Base-by-base conservation (phyloP, 176 grass and related monocot species). In the Tuctoria greenei region DNA sequence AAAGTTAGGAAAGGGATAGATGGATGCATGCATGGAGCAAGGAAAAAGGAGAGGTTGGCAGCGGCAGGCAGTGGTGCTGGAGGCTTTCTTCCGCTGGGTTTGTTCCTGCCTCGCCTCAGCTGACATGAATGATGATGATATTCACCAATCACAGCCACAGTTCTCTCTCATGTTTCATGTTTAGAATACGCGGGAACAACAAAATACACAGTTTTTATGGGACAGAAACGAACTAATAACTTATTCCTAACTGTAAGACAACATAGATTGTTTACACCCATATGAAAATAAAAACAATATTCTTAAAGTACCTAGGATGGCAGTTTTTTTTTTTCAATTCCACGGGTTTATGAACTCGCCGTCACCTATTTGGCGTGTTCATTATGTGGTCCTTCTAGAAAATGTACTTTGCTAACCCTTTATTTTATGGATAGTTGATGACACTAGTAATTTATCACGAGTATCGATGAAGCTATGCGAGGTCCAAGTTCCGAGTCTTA, bases 311-410 rank as follows among this genome's bases (percentile, higher is more conserved):
- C 31, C 31, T 31, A 31, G 31, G 31, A 31, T 31, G 31, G 31
- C 31, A 3, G n/a, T n/a, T n/a, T n/a, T n/a, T n/a, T n/a, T 31
- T 31, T 31, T 31, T 31, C 31, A n/a, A n/a, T 31, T 31, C 31
- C 31, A 31, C 31, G 21, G 8, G 14, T n/a, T 5, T 56, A n/a
- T 10, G 58, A 78, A 62, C 63, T 69, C 27, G 43, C 36, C 28
- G 11, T 63, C 43, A 11, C 26, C 7, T 37, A 25, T 14, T 31
- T 31, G 6, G 4, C 28, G 74, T 80, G 81, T 52, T 20, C 50
- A 57, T 17, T 9, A 7, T 5, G 58, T 76, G 77, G 81, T 84
- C 76, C 86, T 65, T 84, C 86, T 84, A 84, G 86, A 81, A 81
- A 88, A n/a, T n/a, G n/a, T 31, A 31, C 31, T 31, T 31, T 31